Percentiles rank a stretch among this genome's conserved stretches.
Conservation (phyloP, 2,329 filamentous ascomycete species). For the Chrysoporthe puriensis region DNA sequence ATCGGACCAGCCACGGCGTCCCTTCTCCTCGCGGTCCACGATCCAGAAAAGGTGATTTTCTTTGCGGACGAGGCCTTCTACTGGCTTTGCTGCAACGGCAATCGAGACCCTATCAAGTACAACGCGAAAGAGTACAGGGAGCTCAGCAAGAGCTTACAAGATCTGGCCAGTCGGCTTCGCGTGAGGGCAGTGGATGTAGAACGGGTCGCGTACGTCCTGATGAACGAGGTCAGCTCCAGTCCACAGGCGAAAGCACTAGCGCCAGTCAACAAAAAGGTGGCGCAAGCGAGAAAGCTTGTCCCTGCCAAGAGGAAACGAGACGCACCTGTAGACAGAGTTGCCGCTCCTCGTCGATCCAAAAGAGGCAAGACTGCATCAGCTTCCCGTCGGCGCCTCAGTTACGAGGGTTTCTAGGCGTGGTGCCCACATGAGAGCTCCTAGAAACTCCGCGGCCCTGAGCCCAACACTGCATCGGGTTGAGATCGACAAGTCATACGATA, state of each 20-base stretch:
- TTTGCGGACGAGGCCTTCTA: constrained; percentile 81
- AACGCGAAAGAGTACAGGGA: constrained; percentile 67
- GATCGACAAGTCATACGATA: background rate
- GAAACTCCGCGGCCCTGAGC: background rate
- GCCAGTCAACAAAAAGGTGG: constrained; percentile 14
- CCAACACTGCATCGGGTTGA: background rate
- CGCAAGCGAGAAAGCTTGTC: background rate
- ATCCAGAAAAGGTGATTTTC: constrained; percentile 65
- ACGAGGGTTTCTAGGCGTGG: background rate
- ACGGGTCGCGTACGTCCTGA: constrained; percentile 71
- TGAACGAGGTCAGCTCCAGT: constrained; percentile 43
- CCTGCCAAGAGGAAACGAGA: constrained; percentile 24
- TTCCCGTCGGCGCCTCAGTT: background rate
- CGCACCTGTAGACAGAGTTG: constrained; percentile 9
- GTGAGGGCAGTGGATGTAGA: constrained; percentile 67
- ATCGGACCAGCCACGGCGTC: constrained; percentile 82
- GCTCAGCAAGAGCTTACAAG: constrained; percentile 50
- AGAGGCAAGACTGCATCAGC: constrained; percentile 9
- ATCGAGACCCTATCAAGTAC: constrained; percentile 66
- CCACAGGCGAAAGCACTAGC: constrained; percentile 3
- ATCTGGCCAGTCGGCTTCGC: constrained; percentile 52
- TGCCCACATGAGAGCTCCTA: background rate
- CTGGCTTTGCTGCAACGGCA: constrained; percentile 66
- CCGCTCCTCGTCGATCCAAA: constrained; percentile 24
- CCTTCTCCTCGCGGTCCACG: constrained; percentile 69